Evolutionary conservation across 176 grass and related monocot species (phyloP), one percentile per base, ranked within the genome.

Genomic region (Secale cereale): DNA sequence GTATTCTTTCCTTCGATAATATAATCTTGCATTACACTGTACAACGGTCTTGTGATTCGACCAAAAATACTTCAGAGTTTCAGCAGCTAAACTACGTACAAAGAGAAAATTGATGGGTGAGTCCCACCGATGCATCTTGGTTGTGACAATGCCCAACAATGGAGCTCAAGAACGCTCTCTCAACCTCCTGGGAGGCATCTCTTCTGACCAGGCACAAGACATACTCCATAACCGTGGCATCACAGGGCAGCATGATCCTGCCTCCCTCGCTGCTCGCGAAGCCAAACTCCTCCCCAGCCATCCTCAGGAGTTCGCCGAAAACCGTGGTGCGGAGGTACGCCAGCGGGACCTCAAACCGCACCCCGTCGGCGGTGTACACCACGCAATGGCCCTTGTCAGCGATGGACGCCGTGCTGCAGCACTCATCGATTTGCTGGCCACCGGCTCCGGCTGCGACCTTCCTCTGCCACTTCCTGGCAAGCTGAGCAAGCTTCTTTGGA

Each of bases 241-340:
- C 86, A 19, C 83, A 95, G 0, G 86, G 77, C 83, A 95, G 37
- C 4, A 33, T 95, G 78, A 95, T 95, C 36, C 83, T 85, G 12
- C 37, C 91, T 13, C 80, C 65, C 27, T 52, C n/a, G 0, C 69
- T 8, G 12, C 37, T 43, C 4, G 74, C 26, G 23, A 86, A 83
- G 7, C 87, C 90, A 6, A 87, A 92, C 75, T 87, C 85, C 59
- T 87, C 61, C 50, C 59, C 17, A 0, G 86, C 57, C 61, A 87
- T 83, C 52, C 64, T 71, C 17, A 88, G 67, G 63, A 88, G 74
- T 76, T 88, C 86, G 16, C 26, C 10, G 2, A 88, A 79, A 12
- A 83, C 45, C 15, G 5, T 10, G 1, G 67, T 83, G 17, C 65
- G 30, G 15, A 88, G 86, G 41, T 83, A 78, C 5, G 63, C 41